Evolutionary conservation across 1,139 yeast genomes (phyloP).

Genomic region (Saccharomyces hybrid): DNA sequence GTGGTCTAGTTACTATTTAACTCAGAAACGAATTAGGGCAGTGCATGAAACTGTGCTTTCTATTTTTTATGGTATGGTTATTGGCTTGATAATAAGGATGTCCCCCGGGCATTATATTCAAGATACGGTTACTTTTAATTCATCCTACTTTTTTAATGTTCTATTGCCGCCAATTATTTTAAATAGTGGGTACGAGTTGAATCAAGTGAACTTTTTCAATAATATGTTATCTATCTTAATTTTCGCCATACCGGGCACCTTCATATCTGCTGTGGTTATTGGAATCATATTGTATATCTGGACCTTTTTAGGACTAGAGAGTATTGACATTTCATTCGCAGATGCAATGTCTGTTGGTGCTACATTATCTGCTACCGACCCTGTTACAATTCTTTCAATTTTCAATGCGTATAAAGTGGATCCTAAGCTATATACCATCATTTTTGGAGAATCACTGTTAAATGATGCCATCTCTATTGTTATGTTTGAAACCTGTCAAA

Average conservation of each 20-base stretch:
- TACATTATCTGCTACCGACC: slow-evolving; percentile 95
- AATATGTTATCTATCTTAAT: slow-evolving; percentile 86
- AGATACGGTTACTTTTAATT: slow-evolving; percentile 91
- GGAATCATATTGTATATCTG: slow-evolving; percentile 81
- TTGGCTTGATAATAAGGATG: slow-evolving; percentile 81
- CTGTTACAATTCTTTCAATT: slow-evolving; percentile 91
- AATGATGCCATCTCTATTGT: slow-evolving; percentile 98
- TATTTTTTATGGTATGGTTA: slow-evolving; percentile 93
- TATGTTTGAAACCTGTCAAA: slow-evolving; percentile 97
- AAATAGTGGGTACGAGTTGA: slow-evolving; percentile 92
- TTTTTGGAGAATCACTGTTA: slow-evolving; percentile 89
- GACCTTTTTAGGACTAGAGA: slow-evolving; percentile 88
- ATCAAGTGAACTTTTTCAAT: slow-evolving; percentile 89
- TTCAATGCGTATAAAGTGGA: slow-evolving; percentile 97
- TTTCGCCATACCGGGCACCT: slow-evolving; percentile 96
- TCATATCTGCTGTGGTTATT: slow-evolving; percentile 79
- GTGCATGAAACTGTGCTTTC: slow-evolving; percentile 95
- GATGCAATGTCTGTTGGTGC: slow-evolving; percentile 98
- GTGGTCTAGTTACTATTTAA: slow-evolving; percentile 91
- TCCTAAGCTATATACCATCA: slow-evolving; percentile 91
- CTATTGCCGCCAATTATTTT: slow-evolving; percentile 92
- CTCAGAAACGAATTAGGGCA: slow-evolving; percentile 85
- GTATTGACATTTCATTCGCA: slow-evolving; percentile 79
- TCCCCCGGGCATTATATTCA: slow-evolving; percentile 96
- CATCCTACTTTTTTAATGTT: slow-evolving; percentile 88